Evolutionary conservation across 768 basidiomycete genomes (phyloP), one percentile per base, ranked within the genome.

Genomic region (Hortiboletus campestris): DNA sequence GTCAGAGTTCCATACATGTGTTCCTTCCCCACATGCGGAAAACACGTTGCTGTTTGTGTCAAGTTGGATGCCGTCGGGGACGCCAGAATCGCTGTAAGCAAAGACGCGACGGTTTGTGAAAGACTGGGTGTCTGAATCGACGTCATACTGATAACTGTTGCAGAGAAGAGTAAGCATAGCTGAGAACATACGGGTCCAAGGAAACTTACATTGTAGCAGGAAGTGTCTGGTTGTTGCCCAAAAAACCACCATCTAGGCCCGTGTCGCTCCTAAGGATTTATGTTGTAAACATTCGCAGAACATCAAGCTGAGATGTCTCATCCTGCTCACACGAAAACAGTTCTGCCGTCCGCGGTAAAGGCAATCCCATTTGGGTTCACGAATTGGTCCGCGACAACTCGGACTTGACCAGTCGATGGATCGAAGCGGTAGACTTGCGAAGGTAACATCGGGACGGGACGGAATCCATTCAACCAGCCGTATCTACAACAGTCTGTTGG

Each of bases 331-430:
- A 91, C 74, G 63, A 85, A 92, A 4, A 83, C 88, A 9, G 74
- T 80, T 46, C 70, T 79, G 10, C 88, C 87, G 58, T 86, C 83
- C 2, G 75, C 71, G n/a, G 80, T 80, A 67, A 91, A 85, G 0
- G 87, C 86, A 49, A 92, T 80, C 2, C 89, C 91, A 63, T 92
- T 93, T 42, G 80, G 80, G 61, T 80, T 80, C 58, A 80, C 78
- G 63, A 92, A 87, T n/a, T 84, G 86, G 58, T 88, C 86, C 3
- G 91, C 89, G 4, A 90, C 87, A 16, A 87, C 85, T n/a, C n/a
- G 80, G 7, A 92, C 80, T 31, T 80, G 70, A 5, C 86, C 79
- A 1, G 84, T 86, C 2, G 75, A 74, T 13, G 85, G 83, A 64
- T 89, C 83, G 20, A 63, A 63, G n/a, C 62, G 62, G 44, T 63